Percentiles rank a stretch among this genome's conserved stretches.
Conservation (phyloP, 805 yeast genomes). For the Starmerella sp. region DNA sequence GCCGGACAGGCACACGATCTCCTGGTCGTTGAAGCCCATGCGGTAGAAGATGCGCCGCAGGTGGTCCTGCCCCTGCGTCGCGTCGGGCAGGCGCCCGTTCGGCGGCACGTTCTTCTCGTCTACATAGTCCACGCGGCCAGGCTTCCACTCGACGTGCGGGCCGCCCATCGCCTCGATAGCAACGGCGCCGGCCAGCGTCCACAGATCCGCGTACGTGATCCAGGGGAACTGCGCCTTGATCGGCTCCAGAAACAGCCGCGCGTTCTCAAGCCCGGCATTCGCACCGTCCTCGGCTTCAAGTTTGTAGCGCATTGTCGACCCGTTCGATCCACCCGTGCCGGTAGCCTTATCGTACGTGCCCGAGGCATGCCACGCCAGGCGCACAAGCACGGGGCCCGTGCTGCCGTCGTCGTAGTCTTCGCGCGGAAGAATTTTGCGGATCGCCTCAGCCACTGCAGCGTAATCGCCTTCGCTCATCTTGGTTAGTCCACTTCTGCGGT, state of each 20-base stretch:
- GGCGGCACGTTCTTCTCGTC: slow-evolving; percentile 47
- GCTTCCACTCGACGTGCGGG: slow-evolving; percentile 65
- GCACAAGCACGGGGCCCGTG: slow-evolving; percentile 63
- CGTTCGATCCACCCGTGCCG: slow-evolving; percentile 44
- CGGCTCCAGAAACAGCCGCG: slow-evolving; percentile 46
- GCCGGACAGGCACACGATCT: slow-evolving; percentile 51
- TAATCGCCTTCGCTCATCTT: slow-evolving; percentile 28
- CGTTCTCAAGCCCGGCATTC: slow-evolving; percentile 41
- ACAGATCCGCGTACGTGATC: slow-evolving; percentile 54
- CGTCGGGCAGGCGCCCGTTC: slow-evolving; percentile 54
- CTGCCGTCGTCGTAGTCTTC: slow-evolving; percentile 55
- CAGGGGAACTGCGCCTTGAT: slow-evolving; percentile 47
- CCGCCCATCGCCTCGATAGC: slow-evolving; percentile 57
- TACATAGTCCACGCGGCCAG: slow-evolving; percentile 53
- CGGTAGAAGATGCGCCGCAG: slow-evolving; percentile 44
- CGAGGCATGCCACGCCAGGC: slow-evolving; percentile 78
- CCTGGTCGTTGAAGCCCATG: slow-evolving; percentile 51
- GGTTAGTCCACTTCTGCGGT: neutral
- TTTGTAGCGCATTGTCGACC: slow-evolving; percentile 42
- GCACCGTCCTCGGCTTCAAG: slow-evolving; percentile 37
- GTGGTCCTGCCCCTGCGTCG: slow-evolving; percentile 43
- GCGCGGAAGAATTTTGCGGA: slow-evolving; percentile 30
- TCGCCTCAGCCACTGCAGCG: slow-evolving; percentile 32
- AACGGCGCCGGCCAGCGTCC: slow-evolving; percentile 60
- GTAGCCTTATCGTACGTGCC: slow-evolving; percentile 61